Base-by-base conservation (phyloP, 306 rosid species). In the Acacia acuminata region DNA sequence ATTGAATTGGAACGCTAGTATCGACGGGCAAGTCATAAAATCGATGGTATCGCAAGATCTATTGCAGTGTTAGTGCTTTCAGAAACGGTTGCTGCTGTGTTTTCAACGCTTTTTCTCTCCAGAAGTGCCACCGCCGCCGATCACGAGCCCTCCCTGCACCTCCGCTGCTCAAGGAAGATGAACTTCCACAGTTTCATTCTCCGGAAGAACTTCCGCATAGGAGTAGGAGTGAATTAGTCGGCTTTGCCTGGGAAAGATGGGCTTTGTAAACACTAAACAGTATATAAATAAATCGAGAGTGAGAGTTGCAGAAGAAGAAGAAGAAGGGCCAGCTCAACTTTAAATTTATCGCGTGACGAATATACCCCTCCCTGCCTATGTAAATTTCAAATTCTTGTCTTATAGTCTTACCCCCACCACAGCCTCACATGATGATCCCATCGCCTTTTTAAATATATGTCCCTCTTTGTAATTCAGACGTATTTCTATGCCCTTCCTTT, bases 241-340 rank as follows among this genome's bases (percentile, higher is more conserved):
- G 90, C 87, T 81, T 79, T 83, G 71, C 73, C 75, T 79, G 3
- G 89, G 86, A 76, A 81, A 83, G 82, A 78, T 47, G 74, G 83
- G 82, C 65, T 25, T 24, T 2, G 30, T 51, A 30, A 30, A 30
- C 2, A 30, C 19, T 51, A 30, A 30, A 30, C 2, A 30, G 32
- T 30, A 2, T 30, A 30, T 30, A 30, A 30, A 30, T 1, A 30
- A 75, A 56, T 56, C 50, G 50, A 3, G 7, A 22, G 22, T n/a
- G 13, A 24, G 24, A 16, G 10, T 70, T 66, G 25, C 8, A 7
- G 45, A 17, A 19, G 7, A 13, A 30, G 10, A n/a, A 10, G 38
- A n/a, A n/a, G n/a, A n/a, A n/a, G n/a, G 20, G 50, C 79, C 84
- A 75, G 65, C 84, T 75, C 82, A 51, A 66, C 63, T 17, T 71